A percentile compares a stretch with the other conserved stretches of the same genome.
Conservation (phyloP, 306 rosid genomes). For the Dalbergia cultrata region DNA sequence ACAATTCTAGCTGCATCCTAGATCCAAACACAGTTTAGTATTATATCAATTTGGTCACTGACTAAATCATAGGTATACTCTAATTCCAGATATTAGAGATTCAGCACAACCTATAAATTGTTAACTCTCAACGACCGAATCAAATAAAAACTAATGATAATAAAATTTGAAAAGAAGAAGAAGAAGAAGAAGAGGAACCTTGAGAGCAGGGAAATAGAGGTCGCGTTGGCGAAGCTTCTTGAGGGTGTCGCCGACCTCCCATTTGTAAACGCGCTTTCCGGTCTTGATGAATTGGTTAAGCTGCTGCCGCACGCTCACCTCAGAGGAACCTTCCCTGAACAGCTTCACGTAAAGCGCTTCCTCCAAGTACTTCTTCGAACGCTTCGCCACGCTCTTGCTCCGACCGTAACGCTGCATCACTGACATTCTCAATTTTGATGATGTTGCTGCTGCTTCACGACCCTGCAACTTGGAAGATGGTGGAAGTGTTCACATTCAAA, state of each 20-base stretch:
- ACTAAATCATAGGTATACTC: neutral
- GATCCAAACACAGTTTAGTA: neutral
- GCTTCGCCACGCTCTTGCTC: conserved; percentile 69
- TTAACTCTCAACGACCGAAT: neutral
- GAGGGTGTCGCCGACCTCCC: conserved; percentile 92
- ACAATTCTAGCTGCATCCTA: neutral
- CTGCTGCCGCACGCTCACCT: conserved; percentile 66
- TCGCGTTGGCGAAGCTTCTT: conserved; percentile 84
- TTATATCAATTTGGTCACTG: neutral
- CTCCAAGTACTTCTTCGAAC: conserved; percentile 78
- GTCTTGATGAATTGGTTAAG: conserved; percentile 75
- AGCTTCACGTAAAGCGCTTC: conserved; percentile 78
- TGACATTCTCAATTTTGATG: conserved; percentile 60
- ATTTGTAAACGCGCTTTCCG: conserved; percentile 84
- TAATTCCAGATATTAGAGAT: conserved; percentile 7
- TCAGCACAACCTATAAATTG: neutral
- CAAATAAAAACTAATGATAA: neutral
- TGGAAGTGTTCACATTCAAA: neutral
- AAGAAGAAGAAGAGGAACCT: conserved; percentile 51
- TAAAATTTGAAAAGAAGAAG: neutral
- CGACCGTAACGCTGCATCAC: conserved; percentile 62
- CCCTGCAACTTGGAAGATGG: neutral
- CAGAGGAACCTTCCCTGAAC: conserved; percentile 79
- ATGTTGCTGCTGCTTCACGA: neutral
- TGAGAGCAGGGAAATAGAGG: conserved; percentile 81